Conservation (phyloP, 2,329 filamentous ascomycete species). For the Aureobasidium sp. region DNA sequence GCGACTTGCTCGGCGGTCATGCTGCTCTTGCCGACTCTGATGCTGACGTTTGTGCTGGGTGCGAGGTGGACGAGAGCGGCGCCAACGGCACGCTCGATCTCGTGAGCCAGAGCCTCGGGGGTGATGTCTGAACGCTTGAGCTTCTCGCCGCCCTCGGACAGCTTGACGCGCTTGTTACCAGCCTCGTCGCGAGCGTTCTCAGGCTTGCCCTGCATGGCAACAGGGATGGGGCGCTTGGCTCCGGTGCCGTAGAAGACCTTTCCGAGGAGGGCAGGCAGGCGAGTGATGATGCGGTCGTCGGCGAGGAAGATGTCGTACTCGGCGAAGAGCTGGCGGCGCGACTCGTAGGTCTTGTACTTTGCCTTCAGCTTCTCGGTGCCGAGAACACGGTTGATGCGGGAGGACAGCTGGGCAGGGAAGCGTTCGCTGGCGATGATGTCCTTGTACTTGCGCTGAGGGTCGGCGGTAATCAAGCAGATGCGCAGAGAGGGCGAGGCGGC, state of each 20-base stretch:
- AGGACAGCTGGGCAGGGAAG: constrained; percentile 40
- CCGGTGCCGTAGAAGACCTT: constrained; percentile 88
- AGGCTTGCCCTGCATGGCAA: constrained; percentile 56
- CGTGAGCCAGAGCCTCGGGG: constrained; percentile 61
- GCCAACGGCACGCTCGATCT: constrained; percentile 66
- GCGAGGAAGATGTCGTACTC: constrained; percentile 93
- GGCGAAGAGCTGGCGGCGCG: constrained; percentile 67
- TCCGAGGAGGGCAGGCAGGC: constrained; percentile 69
- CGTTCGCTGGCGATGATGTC: constrained; percentile 68
- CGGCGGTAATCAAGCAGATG: constrained; percentile 80
- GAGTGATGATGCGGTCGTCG: constrained; percentile 71
- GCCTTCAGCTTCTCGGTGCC: constrained; percentile 77
- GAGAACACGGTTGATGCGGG: constrained; percentile 54
- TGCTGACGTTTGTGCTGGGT: constrained; percentile 68
- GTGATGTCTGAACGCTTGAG: constrained; percentile 41
- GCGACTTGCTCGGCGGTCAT: constrained; percentile 69
- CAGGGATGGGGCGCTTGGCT: constrained; percentile 76
- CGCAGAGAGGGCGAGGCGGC: constrained; percentile 40
- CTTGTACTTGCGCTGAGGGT: constrained; percentile 80
- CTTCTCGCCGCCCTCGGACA: constrained; percentile 29
- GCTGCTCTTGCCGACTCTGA: constrained; percentile 68
- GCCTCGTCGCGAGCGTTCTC: constrained; percentile 39
- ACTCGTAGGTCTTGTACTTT: constrained; percentile 85
- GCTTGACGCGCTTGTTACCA: constrained; percentile 39
- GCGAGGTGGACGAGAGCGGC: constrained; percentile 74